Evolutionary conservation across 108 stramenopile genomes (phyloP).

Genomic region (Fragilaria crotonensis): DNA sequence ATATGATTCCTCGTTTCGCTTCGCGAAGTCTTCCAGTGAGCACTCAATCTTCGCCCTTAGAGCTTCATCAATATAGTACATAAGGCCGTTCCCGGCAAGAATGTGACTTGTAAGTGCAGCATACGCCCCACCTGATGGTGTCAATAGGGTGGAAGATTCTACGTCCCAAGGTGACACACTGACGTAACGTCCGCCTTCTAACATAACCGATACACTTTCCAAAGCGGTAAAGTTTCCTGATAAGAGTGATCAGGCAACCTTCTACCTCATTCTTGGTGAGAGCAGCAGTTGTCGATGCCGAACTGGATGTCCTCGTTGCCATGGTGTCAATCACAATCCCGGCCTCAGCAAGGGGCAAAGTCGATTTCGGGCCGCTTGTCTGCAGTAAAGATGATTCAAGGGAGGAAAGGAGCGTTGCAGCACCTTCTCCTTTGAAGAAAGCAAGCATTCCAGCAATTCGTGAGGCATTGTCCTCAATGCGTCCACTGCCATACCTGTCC

Average conservation of each 20-base stretch:
- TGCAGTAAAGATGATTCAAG: not conserved
- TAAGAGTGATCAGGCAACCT: not conserved
- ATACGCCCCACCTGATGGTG: not conserved
- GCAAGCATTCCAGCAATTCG: not conserved
- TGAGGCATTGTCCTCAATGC: not conserved
- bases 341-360: not conserved
- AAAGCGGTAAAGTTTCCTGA: constrained; percentile 4
- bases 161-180: constrained; percentile 3
- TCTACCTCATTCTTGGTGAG: not conserved
- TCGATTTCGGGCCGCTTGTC: not conserved
- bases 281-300: not conserved
- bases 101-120: not conserved
- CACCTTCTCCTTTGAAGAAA: not conserved
- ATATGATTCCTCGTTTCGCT: constrained; percentile 7
- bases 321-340: not conserved
- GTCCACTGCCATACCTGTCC: not conserved
- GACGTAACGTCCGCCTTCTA: not conserved
- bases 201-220: not conserved
- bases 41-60: constrained; percentile 12
- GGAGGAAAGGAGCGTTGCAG: not conserved
- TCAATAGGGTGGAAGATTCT: no score
- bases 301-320: not conserved
- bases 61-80: constrained; percentile 9
- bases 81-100: not conserved
- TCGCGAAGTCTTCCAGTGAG: constrained; percentile 6